A percentile compares a stretch with the other conserved stretches of the same genome.
Evolutionary conservation across 2,329 filamentous ascomycete species (phyloP).

Genomic region (Falciphora oryzae): DNA sequence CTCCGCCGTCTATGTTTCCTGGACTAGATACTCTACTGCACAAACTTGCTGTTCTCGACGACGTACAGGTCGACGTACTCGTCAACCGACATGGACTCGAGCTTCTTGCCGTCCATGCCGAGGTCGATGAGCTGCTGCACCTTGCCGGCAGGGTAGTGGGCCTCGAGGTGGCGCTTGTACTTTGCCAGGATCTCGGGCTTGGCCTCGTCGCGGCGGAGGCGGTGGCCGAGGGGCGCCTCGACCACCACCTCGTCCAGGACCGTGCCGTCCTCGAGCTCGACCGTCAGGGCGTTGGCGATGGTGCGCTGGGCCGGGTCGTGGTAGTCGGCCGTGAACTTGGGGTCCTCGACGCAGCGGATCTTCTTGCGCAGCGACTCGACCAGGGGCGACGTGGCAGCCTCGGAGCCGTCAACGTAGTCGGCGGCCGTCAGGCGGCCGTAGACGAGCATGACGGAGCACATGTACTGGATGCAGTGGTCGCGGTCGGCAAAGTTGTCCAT

Average conservation of each 20-base stretch:
- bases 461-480: slow-evolving; percentile 99
- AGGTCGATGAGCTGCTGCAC: slow-evolving; percentile 80
- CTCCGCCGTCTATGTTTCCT: too few relatives aligned
- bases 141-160: slow-evolving; percentile 70
- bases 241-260: slow-evolving; percentile 85
- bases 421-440: slow-evolving; percentile 89
- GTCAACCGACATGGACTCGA: slow-evolving; percentile 81
- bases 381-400: slow-evolving; percentile 83
- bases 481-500: slow-evolving; percentile 99
- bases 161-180: slow-evolving; percentile 85
- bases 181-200: slow-evolving; percentile 96
- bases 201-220: slow-evolving; percentile 85
- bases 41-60: slow-evolving; percentile 57
- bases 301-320: slow-evolving; percentile 89
- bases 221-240: slow-evolving; percentile 91
- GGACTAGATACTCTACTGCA: slow-evolving; percentile 22
- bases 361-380: slow-evolving; percentile 88
- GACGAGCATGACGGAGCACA: slow-evolving; percentile 92
- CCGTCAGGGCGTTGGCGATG: slow-evolving; percentile 94
- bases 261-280: slow-evolving; percentile 91
- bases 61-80: slow-evolving; percentile 85
- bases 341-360: slow-evolving; percentile 95
- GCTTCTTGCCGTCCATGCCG: slow-evolving; percentile 64
- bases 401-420: slow-evolving; percentile 88
- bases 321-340: slow-evolving; percentile 91